Conservation (phyloP, 306 rosid species). For the Argentina anserina region DNA sequence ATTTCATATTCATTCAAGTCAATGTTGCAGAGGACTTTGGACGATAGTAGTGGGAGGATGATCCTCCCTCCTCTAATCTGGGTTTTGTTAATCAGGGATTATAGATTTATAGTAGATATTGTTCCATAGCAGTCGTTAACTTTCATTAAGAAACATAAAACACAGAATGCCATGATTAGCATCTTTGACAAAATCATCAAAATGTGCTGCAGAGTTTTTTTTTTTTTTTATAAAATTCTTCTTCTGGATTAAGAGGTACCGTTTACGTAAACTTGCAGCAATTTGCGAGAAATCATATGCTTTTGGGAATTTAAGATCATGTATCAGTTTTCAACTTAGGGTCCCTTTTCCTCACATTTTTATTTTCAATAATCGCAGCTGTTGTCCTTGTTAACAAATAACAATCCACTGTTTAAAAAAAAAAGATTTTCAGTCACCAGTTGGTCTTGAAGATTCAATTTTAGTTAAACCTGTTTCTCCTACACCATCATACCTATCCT, state of each 20-base stretch:
- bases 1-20: conserved; percentile 16
- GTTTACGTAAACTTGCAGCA: conserved; percentile 30
- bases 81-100: conserved; percentile 5
- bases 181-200: conserved; percentile 29
- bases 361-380: conserved; percentile 18
- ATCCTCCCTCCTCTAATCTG: conserved; percentile 3
- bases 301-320: conserved; percentile 20
- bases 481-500: conserved; percentile 26
- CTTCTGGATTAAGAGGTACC: conserved; percentile 9
- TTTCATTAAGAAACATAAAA: conserved; percentile 5
- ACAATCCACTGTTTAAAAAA: not conserved
- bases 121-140: conserved; percentile 17
- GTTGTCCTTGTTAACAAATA: conserved; percentile 2
- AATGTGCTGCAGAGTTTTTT: not conserved
- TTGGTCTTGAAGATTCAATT: conserved; percentile 25
- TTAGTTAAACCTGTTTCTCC: conserved; percentile 28
- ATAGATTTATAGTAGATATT: not conserved
- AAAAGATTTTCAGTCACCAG: conserved; percentile 24
- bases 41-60: conserved; percentile 7
- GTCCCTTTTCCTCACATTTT: conserved; percentile 18
- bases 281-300: conserved; percentile 24
- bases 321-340: conserved; percentile 25
- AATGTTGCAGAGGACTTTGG: conserved; percentile 28
- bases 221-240: not conserved
- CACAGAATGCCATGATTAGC: conserved; percentile 5